phyloP scores from a whole-genome alignment of 2,329 filamentous ascomycete genomes.

The Paradendryphiella salina region DNA sequence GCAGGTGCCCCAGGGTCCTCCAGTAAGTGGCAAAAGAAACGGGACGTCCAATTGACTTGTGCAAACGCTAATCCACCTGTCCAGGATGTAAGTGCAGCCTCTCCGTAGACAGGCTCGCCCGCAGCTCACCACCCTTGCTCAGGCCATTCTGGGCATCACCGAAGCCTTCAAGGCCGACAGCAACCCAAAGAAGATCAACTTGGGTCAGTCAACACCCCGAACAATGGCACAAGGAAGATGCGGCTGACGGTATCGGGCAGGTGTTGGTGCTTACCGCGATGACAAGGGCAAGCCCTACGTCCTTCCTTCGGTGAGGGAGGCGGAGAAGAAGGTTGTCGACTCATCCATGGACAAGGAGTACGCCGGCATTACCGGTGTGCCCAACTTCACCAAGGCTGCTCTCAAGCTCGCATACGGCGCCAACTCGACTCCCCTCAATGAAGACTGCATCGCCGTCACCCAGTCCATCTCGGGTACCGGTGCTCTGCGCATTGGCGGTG shows the following conservation, averaged over 20 bases:
- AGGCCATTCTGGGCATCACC: slow-evolving; percentile 88
- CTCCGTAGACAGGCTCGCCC: not conserved
- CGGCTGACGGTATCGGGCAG: slow-evolving; percentile 50
- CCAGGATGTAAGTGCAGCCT: slow-evolving; percentile 43
- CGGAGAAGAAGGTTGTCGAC: slow-evolving; percentile 83
- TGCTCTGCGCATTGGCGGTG: slow-evolving; percentile 89
- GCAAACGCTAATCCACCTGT: slow-evolving; percentile 23
- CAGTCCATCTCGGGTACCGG: slow-evolving; percentile 98
- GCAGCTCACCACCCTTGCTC: slow-evolving; percentile 29
- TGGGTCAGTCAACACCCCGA: slow-evolving; percentile 63
- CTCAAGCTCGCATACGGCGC: slow-evolving; percentile 87
- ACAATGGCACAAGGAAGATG: not conserved
- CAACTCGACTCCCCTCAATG: slow-evolving; percentile 73
- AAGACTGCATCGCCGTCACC: slow-evolving; percentile 82
- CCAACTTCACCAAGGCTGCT: slow-evolving; percentile 89
- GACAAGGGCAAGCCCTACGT: slow-evolving; percentile 98
- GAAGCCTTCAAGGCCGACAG: slow-evolving; percentile 98
- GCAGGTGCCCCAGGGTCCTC: slow-evolving; percentile 89
- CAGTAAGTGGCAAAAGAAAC: slow-evolving; percentile 63
- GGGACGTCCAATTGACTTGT: slow-evolving; percentile 14
- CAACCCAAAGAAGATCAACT: slow-evolving; percentile 95
- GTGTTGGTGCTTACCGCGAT: slow-evolving; percentile 97
- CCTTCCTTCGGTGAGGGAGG: slow-evolving; percentile 85
- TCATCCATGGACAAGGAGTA: slow-evolving; percentile 92
- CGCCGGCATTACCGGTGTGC: slow-evolving; percentile 93